A percentile compares a stretch with the other conserved stretches of the same genome.
These are phyloP conservation scores for Xylaria sp. DNA, from an alignment of 2,329 filamentous ascomycete species.

Conservation along the genomic window DNA sequence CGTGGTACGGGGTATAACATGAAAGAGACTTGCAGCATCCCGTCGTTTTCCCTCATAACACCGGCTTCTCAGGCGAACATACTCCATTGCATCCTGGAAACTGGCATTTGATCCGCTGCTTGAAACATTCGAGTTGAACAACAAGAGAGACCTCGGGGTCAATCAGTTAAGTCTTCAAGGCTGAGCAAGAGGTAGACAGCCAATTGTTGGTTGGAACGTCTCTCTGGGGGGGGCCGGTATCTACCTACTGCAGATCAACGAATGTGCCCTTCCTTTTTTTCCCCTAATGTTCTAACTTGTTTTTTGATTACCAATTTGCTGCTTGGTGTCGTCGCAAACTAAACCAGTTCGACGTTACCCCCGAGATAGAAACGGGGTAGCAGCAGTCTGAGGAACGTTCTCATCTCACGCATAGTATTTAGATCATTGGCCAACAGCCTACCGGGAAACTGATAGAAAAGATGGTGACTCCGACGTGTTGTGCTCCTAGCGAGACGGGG, in stretches of 20 bases:
- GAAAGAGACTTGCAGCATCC: slow-evolving; percentile 50
- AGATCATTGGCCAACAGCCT: slow-evolving; percentile 39
- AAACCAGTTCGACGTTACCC: slow-evolving; percentile 44
- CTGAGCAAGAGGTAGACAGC: slow-evolving; percentile 38
- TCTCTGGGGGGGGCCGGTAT: slow-evolving; percentile 24
- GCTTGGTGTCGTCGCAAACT: slow-evolving; percentile 43
- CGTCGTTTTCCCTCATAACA: slow-evolving; percentile 40
- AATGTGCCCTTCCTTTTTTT: slow-evolving; percentile 7
- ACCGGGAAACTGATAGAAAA: slow-evolving; percentile 37
- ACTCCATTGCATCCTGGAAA: slow-evolving; percentile 45
- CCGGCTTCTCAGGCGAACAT: slow-evolving; percentile 36
- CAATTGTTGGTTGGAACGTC: slow-evolving; percentile 41
- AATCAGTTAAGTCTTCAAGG: slow-evolving; percentile 44
- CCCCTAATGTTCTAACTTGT: slow-evolving; percentile 32
- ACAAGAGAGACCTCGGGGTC: slow-evolving; percentile 45
- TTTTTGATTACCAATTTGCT: slow-evolving; percentile 42
- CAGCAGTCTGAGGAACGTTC: slow-evolving; percentile 41
- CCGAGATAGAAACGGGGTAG: slow-evolving; percentile 40
- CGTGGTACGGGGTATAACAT: slow-evolving; percentile 52
- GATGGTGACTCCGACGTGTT: slow-evolving; percentile 58
- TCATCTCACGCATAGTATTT: slow-evolving; percentile 26
- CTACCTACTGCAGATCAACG: slow-evolving; percentile 33
- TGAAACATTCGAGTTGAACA: slow-evolving; percentile 53
- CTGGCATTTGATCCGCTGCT: slow-evolving; percentile 47
- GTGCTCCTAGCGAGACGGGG: slow-evolving; percentile 50